A percentile compares a stretch with the other conserved stretches of the same genome.
Evolutionary conservation across 2,329 filamentous ascomycete genomes (phyloP).

Genomic region (Sporothrix phasma): DNA sequence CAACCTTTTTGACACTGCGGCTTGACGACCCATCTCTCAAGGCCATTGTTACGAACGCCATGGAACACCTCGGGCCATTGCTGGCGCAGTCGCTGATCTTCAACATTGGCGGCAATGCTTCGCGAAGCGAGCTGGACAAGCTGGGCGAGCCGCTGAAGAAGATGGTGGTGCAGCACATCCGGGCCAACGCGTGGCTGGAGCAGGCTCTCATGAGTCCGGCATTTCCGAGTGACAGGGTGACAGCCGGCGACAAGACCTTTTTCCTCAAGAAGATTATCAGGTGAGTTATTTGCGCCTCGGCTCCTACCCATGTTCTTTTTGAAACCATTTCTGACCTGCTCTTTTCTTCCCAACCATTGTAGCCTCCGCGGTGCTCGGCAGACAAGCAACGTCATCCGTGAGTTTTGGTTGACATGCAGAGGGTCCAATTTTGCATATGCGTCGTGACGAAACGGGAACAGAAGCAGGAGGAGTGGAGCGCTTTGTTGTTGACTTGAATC

Average conservation of each 20-base stretch:
- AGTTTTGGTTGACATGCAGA: conserved; percentile 63
- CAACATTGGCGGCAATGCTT: conserved; percentile 58
- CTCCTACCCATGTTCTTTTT: not conserved
- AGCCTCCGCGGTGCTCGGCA: conserved; percentile 53
- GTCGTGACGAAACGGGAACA: conserved; percentile 26
- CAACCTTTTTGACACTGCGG: conserved; percentile 42
- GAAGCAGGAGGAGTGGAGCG: no score
- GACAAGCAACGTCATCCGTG: conserved; percentile 57
- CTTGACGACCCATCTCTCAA: conserved; percentile 34
- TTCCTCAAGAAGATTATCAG: conserved; percentile 59
- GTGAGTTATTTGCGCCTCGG: conserved; percentile 30
- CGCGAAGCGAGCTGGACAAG: conserved; percentile 62
- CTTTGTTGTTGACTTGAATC: not conserved
- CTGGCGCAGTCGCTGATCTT: conserved; percentile 50
- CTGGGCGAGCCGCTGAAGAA: conserved; percentile 62
- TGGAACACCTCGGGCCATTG: conserved; percentile 50
- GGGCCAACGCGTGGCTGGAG: conserved; percentile 53
- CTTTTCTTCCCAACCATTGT: not conserved
- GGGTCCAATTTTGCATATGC: conserved; percentile 52
- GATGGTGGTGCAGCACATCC: conserved; percentile 46
- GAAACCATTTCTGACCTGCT: not conserved
- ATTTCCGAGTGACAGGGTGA: conserved; percentile 52
- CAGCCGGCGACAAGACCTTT: conserved; percentile 46
- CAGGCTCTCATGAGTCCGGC: conserved; percentile 43
- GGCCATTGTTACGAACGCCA: conserved; percentile 37